phyloP scores from a whole-genome alignment of 208 protist genomes.

The Trypanosomatidae sp. region DNA sequence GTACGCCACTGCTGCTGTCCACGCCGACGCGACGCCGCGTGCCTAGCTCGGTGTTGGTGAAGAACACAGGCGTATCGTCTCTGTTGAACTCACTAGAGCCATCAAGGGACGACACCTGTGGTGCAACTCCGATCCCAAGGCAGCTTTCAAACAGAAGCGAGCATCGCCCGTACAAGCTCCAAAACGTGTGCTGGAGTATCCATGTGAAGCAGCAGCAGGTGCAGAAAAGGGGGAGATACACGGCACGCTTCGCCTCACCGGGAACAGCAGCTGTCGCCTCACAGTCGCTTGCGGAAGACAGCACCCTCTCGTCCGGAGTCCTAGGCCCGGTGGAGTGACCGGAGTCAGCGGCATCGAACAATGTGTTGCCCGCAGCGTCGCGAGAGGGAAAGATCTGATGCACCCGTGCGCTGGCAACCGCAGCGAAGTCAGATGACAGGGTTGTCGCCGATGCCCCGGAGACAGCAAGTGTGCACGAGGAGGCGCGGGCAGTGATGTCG shows the following conservation, averaged over 20 bases:
- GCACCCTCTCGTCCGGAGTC: conserved; percentile 15
- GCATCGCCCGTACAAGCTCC: conserved; percentile 57
- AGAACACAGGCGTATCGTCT: conserved; percentile 5
- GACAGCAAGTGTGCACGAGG: not conserved
- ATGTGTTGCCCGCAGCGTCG: conserved; percentile 13
- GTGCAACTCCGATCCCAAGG: conserved; percentile 25
- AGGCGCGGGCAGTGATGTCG: not conserved
- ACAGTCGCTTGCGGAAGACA: conserved; percentile 20
- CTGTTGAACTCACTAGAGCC: not conserved
- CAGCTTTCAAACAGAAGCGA: conserved; percentile 67
- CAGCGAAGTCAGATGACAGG: not conserved
- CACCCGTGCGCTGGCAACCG: conserved; percentile 1
- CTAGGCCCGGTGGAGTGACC: conserved; percentile 5
- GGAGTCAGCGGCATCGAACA: conserved; percentile 10
- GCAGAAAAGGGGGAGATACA: conserved; percentile 32
- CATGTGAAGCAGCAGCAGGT: conserved; percentile 66
- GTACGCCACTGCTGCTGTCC: not conserved
- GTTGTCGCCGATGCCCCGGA: not conserved
- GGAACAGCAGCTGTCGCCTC: conserved; percentile 1
- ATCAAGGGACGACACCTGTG: conserved; percentile 13
- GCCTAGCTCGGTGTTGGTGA: conserved; percentile 6
- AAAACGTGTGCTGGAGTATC: conserved; percentile 61
- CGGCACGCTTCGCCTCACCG: conserved; percentile 18
- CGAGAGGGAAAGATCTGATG: conserved; percentile 12
- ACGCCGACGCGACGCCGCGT: conserved; percentile 5